Conservation (phyloP, 1,139 yeast genomes). For the Scheffersomyces cryptocercus region DNA sequence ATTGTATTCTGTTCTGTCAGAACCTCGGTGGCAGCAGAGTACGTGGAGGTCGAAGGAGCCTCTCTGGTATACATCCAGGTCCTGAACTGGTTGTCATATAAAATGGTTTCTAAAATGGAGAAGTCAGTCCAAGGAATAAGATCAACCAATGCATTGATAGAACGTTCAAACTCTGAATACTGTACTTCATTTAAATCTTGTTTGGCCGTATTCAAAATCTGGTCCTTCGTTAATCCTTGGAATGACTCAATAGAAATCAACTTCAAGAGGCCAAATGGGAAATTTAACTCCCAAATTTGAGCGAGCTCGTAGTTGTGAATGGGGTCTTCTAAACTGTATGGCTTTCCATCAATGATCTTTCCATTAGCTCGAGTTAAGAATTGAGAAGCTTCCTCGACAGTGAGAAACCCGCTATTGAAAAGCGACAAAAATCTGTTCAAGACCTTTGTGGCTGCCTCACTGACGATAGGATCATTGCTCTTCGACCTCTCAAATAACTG, state of each 20-base stretch:
- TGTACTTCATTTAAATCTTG: conserved; percentile 3
- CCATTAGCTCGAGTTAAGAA: conserved; percentile 4
- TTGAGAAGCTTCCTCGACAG: conserved; percentile 3
- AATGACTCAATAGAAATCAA: conserved; percentile 1
- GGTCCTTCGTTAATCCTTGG: conserved; percentile 2
- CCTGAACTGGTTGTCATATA: conserved; percentile 2
- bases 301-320: conserved; percentile 7
- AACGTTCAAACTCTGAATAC: conserved; percentile 1
- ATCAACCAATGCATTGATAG: conserved; percentile 6
- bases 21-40: neutral
- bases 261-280: neutral
- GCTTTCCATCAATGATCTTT: conserved; percentile 2
- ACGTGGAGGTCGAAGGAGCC: neutral
- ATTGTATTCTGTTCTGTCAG: neutral
- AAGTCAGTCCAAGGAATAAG: conserved; percentile 8
- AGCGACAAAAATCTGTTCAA: conserved; percentile 7
- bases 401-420: conserved; percentile 9
- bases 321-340: conserved; percentile 2
- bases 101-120: conserved; percentile 7
- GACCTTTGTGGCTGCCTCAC: conserved; percentile 6
- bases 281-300: neutral
- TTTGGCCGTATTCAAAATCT: conserved; percentile 2
- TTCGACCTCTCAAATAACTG: conserved; percentile 4
- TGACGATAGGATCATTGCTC: conserved; percentile 1
- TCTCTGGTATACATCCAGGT: conserved; percentile 3